Evolutionary conservation across 2,329 filamentous ascomycete genomes (phyloP).

Genomic region (Macrophomina tecta): DNA sequence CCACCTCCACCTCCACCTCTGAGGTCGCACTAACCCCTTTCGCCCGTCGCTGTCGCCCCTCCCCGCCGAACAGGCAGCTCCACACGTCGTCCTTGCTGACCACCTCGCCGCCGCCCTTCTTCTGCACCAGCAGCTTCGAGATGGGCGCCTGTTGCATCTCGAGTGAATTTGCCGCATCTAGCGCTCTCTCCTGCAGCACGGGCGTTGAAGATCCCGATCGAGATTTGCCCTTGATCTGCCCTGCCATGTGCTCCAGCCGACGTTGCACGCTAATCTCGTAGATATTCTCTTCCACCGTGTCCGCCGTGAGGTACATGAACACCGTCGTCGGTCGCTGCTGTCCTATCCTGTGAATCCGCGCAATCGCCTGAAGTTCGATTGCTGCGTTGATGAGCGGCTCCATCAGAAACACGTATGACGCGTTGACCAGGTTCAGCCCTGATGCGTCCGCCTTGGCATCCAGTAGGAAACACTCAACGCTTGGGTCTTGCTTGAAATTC

Average conservation of each 20-base stretch:
- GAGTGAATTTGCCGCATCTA: constrained; percentile 84
- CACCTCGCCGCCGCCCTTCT: constrained; percentile 75
- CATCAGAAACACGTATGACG: constrained; percentile 91
- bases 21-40: constrained; percentile 39
- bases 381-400: constrained; percentile 94
- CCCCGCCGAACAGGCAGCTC: constrained; percentile 81
- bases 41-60: constrained; percentile 37
- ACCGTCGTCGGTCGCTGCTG: constrained; percentile 88
- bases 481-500: constrained; percentile 76
- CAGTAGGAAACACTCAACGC: constrained; percentile 81
- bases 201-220: constrained; percentile 38
- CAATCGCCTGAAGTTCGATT: constrained; percentile 92
- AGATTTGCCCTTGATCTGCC: constrained; percentile 30
- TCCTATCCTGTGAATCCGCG: constrained; percentile 92
- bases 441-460: constrained; percentile 88
- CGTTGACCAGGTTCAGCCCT: constrained; percentile 89
- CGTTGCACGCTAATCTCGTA: constrained; percentile 83
- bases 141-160: constrained; percentile 79
- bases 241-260: constrained; percentile 77
- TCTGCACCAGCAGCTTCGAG: constrained; percentile 72
- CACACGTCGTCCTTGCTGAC: constrained; percentile 82
- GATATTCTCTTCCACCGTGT: constrained; percentile 90
- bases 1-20: constrained; percentile 50
- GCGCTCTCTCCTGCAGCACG: constrained; percentile 61
- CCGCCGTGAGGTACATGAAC: constrained; percentile 92